Conservation (phyloP, 192 early-diverging fungal species). For the Thoreauomyces humboldtii region DNA sequence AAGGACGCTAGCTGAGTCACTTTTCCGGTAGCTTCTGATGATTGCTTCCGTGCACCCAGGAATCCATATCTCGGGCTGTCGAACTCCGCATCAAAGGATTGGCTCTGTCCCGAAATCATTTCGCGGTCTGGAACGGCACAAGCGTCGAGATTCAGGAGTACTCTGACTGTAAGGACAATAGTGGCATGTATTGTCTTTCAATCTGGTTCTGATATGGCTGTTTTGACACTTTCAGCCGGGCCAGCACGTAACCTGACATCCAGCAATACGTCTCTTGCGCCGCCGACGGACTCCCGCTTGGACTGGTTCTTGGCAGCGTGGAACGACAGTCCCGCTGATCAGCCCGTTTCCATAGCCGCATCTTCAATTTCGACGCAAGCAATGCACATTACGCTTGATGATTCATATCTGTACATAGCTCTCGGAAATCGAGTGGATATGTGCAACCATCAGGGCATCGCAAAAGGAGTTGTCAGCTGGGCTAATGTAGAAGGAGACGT, state of each 20-base stretch:
- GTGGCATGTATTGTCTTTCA: too few relatives aligned
- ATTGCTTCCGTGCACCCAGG: too few relatives aligned
- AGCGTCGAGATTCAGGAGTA: constrained; percentile 38
- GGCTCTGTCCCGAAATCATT: constrained; percentile 29
- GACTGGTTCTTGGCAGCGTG: constrained; percentile 6
- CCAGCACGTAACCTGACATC: too few relatives aligned
- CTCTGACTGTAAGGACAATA: constrained; percentile 32
- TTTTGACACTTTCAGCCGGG: too few relatives aligned
- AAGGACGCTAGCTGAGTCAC: too few relatives aligned
- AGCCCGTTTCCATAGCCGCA: background rate
- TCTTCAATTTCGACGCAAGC: constrained; percentile 20
- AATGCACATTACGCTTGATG: constrained; percentile 29
- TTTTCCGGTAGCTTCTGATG: too few relatives aligned
- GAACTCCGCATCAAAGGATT: constrained; percentile 31
- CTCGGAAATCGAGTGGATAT: constrained; percentile 30
- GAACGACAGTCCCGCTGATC: background rate
- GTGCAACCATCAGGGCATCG: constrained; percentile 27
- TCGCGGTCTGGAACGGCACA: constrained; percentile 42
- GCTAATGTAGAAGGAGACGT: constrained; percentile 29
- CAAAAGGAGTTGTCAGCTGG: constrained; percentile 19
- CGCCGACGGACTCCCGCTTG: background rate
- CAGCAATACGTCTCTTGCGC: background rate
- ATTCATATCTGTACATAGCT: constrained; percentile 22
- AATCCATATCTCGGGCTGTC: constrained; percentile 6
- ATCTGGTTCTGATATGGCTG: too few relatives aligned